Conservation (phyloP, 345 rosid species). For the Angophora floribunda region DNA sequence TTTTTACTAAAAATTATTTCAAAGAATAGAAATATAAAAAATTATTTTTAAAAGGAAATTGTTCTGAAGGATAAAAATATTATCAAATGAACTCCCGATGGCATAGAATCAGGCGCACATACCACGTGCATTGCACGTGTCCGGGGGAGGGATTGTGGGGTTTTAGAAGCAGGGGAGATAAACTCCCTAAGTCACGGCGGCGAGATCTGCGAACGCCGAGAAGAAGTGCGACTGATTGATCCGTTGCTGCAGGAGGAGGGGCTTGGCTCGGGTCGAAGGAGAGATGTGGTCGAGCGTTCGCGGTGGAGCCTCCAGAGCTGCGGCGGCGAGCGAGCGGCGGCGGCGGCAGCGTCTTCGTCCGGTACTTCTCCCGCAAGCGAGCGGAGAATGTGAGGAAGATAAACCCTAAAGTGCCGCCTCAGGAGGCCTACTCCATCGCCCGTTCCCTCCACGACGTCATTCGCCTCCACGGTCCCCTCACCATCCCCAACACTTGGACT, state of each 20-base stretch:
- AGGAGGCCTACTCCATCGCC: slow-evolving; percentile 71
- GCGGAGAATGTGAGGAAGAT: slow-evolving; percentile 83
- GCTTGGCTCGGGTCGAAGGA: background rate
- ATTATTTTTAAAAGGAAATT: no score
- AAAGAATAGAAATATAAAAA: no score
- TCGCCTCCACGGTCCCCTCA: slow-evolving; percentile 66
- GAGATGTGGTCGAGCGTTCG: slow-evolving; percentile 10
- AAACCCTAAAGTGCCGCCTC: slow-evolving; percentile 87
- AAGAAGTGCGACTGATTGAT: background rate
- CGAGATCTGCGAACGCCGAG: background rate
- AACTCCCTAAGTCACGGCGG: background rate
- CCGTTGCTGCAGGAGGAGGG: background rate
- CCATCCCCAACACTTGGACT: slow-evolving; percentile 71
- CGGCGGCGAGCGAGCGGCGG: background rate
- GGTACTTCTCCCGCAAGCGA: slow-evolving; percentile 62
- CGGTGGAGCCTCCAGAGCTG: background rate
- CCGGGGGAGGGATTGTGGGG: accelerated
- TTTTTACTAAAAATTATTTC: no score
- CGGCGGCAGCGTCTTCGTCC: slow-evolving; percentile 8
- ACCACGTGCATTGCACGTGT: background rate
- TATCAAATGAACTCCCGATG: no score
- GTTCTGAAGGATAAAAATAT: no score
- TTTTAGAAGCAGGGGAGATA: background rate
- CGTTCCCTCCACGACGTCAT: slow-evolving; percentile 54
- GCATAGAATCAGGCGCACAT: accelerated